Base-by-base conservation (phyloP, 305 asterid genomes). In the Rubia balearica region DNA sequence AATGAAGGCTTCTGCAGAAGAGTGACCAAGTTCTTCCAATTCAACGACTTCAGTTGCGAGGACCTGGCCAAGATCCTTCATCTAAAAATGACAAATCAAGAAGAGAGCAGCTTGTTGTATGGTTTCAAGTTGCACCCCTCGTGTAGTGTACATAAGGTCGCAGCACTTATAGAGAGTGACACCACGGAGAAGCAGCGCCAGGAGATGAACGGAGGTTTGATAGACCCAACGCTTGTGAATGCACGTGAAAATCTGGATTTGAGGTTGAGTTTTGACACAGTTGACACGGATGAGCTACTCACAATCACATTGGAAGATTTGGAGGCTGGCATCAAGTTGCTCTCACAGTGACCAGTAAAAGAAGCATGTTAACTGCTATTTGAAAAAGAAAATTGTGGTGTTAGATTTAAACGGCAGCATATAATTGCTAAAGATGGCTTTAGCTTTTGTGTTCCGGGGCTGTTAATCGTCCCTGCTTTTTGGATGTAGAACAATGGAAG, bases 1-100 rank as follows among this genome's bases (percentile, higher is more conserved):
- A 90, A 90, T 14, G 95, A 85, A 68, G 98, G 98, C n/a, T 92
- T 92, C 70, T 82, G 95, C 78, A 80, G 96, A 63, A 80, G 98
- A 59, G 96, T 92, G 45, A 86, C 92, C 12, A 89, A 88, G 73
- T 85, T 80, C 57, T 90, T 92, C 77, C 76, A 83, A 57, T 92
- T 92, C 46, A 87, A 87, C 21, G 89, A 90, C 75, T 90, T 78
- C 24, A 87, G 77, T 3, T 74, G 85, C 69, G 68, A 72, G 61
- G 98, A 92, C 67, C 91, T 92, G 48, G 89, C 96, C 21, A 88
- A 85, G 81, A 88, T 92, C 85, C 78, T 87, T 77, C 81, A 76
- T 67, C 80, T 90, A 13, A 90, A 87, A 81, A 92, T 92, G 95
- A 78, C 79, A 8, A 82, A 77, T 78, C 90, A 83, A 63, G 73